These are phyloP conservation scores for Curvularia eragrostidis DNA, from an alignment of 2,329 filamentous ascomycete species.

Conservation along the genomic window DNA sequence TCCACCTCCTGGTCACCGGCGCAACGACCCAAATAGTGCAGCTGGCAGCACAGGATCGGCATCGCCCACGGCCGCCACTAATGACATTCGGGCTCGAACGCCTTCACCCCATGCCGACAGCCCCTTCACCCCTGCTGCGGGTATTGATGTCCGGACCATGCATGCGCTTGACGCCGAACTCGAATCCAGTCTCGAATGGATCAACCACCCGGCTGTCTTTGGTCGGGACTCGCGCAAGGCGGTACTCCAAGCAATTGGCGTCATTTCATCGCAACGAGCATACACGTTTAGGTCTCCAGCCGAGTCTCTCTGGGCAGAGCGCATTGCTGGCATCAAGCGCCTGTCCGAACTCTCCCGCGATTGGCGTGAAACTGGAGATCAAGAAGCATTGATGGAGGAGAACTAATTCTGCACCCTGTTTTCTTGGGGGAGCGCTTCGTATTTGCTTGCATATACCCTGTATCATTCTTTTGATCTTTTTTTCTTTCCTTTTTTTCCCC, in stretches of 20 bases:
- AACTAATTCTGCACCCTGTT: conserved; percentile 32
- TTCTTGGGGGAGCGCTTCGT: conserved; percentile 12
- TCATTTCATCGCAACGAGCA: conserved; percentile 91
- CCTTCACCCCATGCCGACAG: conserved; percentile 50
- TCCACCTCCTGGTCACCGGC: conserved; percentile 63
- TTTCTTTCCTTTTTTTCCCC: conserved; percentile 20
- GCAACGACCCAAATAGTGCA: conserved; percentile 50
- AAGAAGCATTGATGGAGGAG: conserved; percentile 66
- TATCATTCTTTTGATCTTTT: conserved; percentile 29
- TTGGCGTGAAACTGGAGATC: conserved; percentile 87
- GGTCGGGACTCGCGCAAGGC: conserved; percentile 92
- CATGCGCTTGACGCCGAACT: conserved; percentile 88
- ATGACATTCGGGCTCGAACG: conserved; percentile 43
- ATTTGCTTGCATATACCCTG: conserved; percentile 29
- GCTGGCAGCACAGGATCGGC: conserved; percentile 48
- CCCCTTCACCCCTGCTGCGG: conserved; percentile 66
- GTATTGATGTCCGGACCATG: conserved; percentile 85
- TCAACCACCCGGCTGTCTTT: conserved; percentile 94
- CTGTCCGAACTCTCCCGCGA: conserved; percentile 85
- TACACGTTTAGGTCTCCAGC: conserved; percentile 92
- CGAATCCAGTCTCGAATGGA: conserved; percentile 92
- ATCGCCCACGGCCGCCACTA: conserved; percentile 50
- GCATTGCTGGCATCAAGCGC: conserved; percentile 80
- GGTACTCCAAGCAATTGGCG: conserved; percentile 93
- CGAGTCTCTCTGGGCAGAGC: conserved; percentile 85